Evolutionary conservation across 257 asterid genomes (phyloP), one percentile per base, ranked within the genome.

Genomic region (Rauvolfia tetraphylla): DNA sequence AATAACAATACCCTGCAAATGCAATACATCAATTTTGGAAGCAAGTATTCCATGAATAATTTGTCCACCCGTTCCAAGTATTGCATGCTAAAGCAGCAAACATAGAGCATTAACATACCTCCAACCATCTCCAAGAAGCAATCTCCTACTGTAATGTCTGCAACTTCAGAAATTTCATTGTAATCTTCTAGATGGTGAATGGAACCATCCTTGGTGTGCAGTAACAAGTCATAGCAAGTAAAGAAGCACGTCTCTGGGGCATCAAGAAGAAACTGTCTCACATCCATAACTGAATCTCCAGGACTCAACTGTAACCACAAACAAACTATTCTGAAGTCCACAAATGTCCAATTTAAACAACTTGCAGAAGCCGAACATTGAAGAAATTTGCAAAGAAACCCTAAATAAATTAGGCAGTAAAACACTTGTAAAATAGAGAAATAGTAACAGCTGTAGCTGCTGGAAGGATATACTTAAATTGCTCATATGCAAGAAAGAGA

Each of bases 251-350:
- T 89, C 88, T 93, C 97, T 1, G 97, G 90, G 78, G 98, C 97
- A 87, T 95, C 98, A 74, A 91, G 93, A 84, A 95, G 97, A 93
- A 93, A 93, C 86, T 91, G 99, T 74, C 96, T 87, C 78, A 95
- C 97, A 78, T 95, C 99, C 97, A 93, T 90, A 14, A 91, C 98
- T 66, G 98, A 90, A 89, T 95, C 99, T 78, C 96, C 97, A 57
- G 99, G 99, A 79, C 97, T 93, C 87, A 95, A 86, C 99, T 95
- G 95, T 81, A 89, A 83, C 71, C 67, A 78, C 62, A 80, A 82
- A 49, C 51, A 10, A 73, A 70, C 31, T 51, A 42, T 78, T 80
- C 81, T 17, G 77, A 48, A 68, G 74, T 78, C 76, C 53, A 74
- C 57, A 68, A 71, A 73, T 61, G 49, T n/a, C 68, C 31, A 68